phyloP scores from a whole-genome alignment of 805 yeast genomes.

The Candida germanica region DNA sequence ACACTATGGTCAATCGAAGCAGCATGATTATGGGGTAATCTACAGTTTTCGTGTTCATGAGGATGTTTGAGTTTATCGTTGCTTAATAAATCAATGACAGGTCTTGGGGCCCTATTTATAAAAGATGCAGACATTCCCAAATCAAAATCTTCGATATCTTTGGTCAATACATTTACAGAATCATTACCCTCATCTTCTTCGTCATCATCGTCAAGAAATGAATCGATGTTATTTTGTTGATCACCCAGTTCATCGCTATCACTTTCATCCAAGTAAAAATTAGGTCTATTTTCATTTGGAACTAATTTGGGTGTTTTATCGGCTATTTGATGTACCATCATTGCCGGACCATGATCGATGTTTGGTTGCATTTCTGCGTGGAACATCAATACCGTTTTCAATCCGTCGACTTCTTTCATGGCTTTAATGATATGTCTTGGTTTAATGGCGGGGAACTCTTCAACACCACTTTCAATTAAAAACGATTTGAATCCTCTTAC shows the following conservation, averaged over 20 bases:
- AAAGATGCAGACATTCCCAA: conserved; percentile 41
- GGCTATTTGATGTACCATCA: conserved; percentile 21
- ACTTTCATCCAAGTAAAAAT: conserved; percentile 3
- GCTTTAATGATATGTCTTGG: conserved; percentile 65
- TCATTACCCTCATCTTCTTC: background rate
- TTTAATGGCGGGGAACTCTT: conserved; percentile 84
- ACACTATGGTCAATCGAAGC: conserved; percentile 29
- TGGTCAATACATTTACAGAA: conserved; percentile 12
- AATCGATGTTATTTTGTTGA: conserved; percentile 4
- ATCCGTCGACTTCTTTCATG: conserved; percentile 56
- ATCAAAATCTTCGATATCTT: conserved; percentile 30
- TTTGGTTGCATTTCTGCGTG: conserved; percentile 85
- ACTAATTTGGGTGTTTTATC: conserved; percentile 23
- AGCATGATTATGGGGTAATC: conserved; percentile 32
- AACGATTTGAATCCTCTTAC: conserved; percentile 95
- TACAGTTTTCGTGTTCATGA: conserved; percentile 30
- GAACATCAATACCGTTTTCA: conserved; percentile 76
- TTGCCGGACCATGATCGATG: conserved; percentile 15
- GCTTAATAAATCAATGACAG: conserved; percentile 31
- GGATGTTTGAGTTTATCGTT: conserved; percentile 8
- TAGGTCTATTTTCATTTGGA: conserved; percentile 18
- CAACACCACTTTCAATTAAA: conserved; percentile 92
- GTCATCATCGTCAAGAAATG: conserved; percentile 3
- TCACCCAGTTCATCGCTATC: conserved; percentile 4
- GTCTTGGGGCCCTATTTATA: conserved; percentile 37